phyloP scores from a whole-genome alignment of 2,329 filamentous ascomycete genomes.

The Colletotrichum caudatum region DNA sequence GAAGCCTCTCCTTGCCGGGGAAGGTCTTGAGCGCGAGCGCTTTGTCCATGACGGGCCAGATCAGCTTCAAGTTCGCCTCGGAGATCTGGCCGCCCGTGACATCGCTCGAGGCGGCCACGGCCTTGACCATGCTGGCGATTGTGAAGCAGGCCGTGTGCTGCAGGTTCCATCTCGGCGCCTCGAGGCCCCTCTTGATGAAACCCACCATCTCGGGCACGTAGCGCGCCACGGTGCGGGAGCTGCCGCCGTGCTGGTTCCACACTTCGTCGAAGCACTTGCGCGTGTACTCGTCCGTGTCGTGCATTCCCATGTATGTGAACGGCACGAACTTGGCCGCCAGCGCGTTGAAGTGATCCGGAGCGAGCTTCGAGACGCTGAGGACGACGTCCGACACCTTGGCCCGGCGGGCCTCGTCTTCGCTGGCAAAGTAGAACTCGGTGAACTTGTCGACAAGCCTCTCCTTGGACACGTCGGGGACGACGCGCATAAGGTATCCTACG shows the following conservation, averaged over 20 bases:
- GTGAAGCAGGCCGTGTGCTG: constrained; percentile 90
- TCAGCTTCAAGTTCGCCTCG: constrained; percentile 66
- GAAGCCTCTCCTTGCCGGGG: constrained; percentile 87
- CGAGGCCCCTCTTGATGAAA: constrained; percentile 75
- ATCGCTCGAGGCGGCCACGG: constrained; percentile 71
- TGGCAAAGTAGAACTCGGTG: constrained; percentile 81
- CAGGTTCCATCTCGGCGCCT: constrained; percentile 87
- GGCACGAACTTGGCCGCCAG: constrained; percentile 83
- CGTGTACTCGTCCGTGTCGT: constrained; percentile 86
- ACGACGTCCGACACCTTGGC: constrained; percentile 86
- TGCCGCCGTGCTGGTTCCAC: constrained; percentile 92
- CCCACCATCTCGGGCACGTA: constrained; percentile 86
- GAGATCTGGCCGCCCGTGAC: constrained; percentile 68
- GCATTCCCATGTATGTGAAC: constrained; percentile 87
- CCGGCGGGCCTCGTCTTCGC: constrained; percentile 81
- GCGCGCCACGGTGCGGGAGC: constrained; percentile 81
- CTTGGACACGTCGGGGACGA: constrained; percentile 62
- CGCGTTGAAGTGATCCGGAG: constrained; percentile 86
- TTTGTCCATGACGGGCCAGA: constrained; percentile 89
- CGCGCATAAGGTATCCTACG: constrained; percentile 83
- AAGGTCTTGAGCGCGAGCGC: constrained; percentile 91
- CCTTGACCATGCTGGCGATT: constrained; percentile 77
- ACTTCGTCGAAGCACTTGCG: constrained; percentile 84
- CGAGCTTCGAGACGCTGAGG: constrained; percentile 84
- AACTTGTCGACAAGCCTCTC: constrained; percentile 64